These are phyloP conservation scores for Camellia lanceoleosa DNA, from an alignment of 148 eudicot species.

Conservation along the genomic window DNA sequence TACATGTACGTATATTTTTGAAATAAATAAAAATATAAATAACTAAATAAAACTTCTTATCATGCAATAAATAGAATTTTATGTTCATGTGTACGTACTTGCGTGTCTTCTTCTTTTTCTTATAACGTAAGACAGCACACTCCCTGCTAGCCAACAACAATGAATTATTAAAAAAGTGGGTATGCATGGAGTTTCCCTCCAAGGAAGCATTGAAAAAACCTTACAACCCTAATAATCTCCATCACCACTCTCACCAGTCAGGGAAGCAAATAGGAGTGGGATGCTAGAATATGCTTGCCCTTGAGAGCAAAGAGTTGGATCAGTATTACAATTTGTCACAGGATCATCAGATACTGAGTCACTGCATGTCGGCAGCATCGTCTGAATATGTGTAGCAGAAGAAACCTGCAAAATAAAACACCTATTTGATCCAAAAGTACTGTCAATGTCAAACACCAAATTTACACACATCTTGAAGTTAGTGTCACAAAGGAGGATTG, in stretches of 20 bases:
- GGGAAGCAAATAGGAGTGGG: neutral
- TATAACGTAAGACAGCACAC: constrained; percentile 11
- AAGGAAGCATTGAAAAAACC: neutral
- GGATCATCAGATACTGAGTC: neutral
- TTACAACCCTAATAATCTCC: constrained; percentile 4
- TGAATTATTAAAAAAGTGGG: neutral
- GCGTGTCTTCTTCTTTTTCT: neutral
- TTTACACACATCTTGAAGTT: too few relatives aligned
- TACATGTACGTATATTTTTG: too few relatives aligned
- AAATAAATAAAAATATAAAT: too few relatives aligned
- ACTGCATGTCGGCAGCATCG: neutral
- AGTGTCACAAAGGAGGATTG: too few relatives aligned
- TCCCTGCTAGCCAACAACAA: constrained; percentile 11
- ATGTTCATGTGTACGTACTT: constrained; percentile 5
- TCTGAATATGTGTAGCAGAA: constrained; percentile 2
- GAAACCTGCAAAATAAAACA: constrained; percentile 6
- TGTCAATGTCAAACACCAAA: neutral
- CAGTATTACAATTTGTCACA: neutral
- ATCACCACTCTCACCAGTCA: constrained; percentile 2
- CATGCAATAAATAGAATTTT: too few relatives aligned
- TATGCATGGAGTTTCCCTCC: neutral
- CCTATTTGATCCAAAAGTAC: neutral
- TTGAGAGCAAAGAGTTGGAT: constrained; percentile 1
- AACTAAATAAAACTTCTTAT: too few relatives aligned
- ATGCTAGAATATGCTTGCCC: neutral